Conservation (phyloP, 2,329 filamentous ascomycete species). For the Aspergillus eucalypticola region DNA sequence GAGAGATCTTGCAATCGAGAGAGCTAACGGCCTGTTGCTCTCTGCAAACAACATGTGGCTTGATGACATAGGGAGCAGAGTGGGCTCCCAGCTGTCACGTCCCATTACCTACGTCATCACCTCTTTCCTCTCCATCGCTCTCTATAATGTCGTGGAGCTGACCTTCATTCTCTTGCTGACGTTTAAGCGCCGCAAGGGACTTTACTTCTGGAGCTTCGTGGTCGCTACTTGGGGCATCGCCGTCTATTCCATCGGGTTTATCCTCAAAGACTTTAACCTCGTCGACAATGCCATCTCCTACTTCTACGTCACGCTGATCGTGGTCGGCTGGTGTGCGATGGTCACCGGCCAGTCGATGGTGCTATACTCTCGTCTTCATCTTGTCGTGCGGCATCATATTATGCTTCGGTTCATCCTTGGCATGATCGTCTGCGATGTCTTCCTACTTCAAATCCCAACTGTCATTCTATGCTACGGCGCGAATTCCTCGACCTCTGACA, state of each 20-base stretch:
- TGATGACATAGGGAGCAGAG: neutral
- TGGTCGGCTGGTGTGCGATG: neutral
- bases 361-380: neutral
- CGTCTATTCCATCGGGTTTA: neutral
- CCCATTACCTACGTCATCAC: neutral
- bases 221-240: neutral
- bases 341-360: neutral
- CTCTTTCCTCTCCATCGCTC: neutral
- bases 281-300: neutral
- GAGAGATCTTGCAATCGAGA: too few species aligned
- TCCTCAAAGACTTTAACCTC: neutral
- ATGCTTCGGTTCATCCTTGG: neutral
- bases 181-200: neutral
- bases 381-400: neutral
- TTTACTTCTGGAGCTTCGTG: neutral
- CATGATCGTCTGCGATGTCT: neutral
- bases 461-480: neutral
- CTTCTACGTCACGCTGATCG: neutral
- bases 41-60: neutral
- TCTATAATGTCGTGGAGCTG: neutral
- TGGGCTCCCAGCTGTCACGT: neutral
- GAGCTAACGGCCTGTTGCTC: too few species aligned
- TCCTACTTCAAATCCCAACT: neutral
- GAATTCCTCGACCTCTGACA: neutral
- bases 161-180: neutral